Conservation (phyloP, 2,329 filamentous ascomycete species). For the Graphilbum fragrans region DNA sequence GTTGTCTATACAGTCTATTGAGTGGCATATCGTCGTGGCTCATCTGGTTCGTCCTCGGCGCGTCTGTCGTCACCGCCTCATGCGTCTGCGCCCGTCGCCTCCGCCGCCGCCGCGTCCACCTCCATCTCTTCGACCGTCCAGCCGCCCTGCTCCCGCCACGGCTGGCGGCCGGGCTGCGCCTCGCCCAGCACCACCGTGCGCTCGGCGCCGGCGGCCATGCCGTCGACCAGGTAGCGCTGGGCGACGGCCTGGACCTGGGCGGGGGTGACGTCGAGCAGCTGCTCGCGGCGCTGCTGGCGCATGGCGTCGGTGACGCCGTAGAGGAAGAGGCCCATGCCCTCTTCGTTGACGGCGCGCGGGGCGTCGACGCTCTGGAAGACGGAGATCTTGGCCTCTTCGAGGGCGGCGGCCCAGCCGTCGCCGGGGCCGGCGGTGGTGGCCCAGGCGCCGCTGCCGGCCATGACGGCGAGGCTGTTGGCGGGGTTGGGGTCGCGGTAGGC, state of each 20-base stretch:
- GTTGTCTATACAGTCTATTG: no score
- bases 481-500: constrained; percentile 96
- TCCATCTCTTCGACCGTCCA: constrained; percentile 75
- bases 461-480: constrained; percentile 73
- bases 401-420: constrained; percentile 68
- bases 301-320: constrained; percentile 79
- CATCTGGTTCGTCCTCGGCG: no score
- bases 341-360: constrained; percentile 72
- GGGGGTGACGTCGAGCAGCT: constrained; percentile 73
- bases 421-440: constrained; percentile 71
- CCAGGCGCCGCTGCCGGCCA: constrained; percentile 72
- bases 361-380: constrained; percentile 90
- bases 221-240: constrained; percentile 67
- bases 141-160: constrained; percentile 43
- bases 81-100: not conserved
- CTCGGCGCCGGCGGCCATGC: constrained; percentile 44
- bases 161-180: constrained; percentile 38
- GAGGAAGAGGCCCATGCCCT: constrained; percentile 79
- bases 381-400: constrained; percentile 92
- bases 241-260: constrained; percentile 72
- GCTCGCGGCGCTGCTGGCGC: constrained; percentile 73
- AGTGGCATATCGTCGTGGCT: no score
- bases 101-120: constrained; percentile 30
- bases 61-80: no score
- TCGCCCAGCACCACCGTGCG: constrained; percentile 69